A percentile compares a stretch with the other conserved stretches of the same genome.
Conservation (phyloP, 768 basidiomycete species). For the Serendipita sp. region DNA sequence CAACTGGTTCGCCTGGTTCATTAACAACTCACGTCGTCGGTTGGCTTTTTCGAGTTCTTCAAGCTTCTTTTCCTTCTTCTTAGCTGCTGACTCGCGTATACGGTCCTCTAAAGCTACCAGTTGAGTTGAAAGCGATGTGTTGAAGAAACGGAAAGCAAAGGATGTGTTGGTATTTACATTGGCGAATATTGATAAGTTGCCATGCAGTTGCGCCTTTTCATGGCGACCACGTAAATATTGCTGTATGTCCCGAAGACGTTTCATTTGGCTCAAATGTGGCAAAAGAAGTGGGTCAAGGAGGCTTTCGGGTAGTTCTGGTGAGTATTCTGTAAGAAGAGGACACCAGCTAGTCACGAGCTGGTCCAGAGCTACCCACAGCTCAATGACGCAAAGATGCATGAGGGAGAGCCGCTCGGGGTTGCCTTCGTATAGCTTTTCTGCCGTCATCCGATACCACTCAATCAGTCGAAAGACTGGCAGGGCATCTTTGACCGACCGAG, state of each 20-base stretch:
- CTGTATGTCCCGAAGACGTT: constrained; percentile 16
- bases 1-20: not conserved
- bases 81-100: constrained; percentile 19
- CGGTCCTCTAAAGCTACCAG: constrained; percentile 14
- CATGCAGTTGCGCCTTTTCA: not conserved
- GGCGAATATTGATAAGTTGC: constrained; percentile 22
- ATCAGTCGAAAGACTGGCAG: not conserved
- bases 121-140: constrained; percentile 6
- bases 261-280: constrained; percentile 17
- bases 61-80: constrained; percentile 13
- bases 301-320: constrained; percentile 26
- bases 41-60: constrained; percentile 17
- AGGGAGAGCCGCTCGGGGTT: constrained; percentile 16
- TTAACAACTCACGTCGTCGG: constrained; percentile 13
- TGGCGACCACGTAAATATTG: constrained; percentile 21
- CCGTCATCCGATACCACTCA: not conserved
- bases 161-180: constrained; percentile 8
- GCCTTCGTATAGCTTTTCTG: not conserved
- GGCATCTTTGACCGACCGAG: not conserved
- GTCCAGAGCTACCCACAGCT: constrained; percentile 35
- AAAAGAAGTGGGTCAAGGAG: constrained; percentile 29
- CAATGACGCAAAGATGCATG: constrained; percentile 29
- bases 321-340: constrained; percentile 28
- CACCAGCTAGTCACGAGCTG: constrained; percentile 18
- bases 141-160: constrained; percentile 24